Base-by-base conservation (phyloP, 495 filamentous ascomycete genomes). In the Penicillium canariense region DNA sequence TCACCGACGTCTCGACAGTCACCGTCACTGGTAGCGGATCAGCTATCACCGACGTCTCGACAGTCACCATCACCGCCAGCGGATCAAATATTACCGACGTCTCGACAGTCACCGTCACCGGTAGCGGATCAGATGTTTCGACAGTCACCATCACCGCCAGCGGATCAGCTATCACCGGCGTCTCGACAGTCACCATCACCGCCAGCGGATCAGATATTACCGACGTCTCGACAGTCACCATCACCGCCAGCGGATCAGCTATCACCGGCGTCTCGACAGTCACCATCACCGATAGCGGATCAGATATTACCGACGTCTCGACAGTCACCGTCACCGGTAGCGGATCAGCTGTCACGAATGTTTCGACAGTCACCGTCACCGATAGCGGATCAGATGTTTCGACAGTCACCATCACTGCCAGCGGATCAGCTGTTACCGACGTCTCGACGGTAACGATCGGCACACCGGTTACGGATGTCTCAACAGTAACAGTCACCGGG, bases 111-210 rank as follows among this genome's bases (percentile, higher is more conserved):
- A 38, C 34, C 5, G 18, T 3, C 32, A 10, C 14, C 32, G 14
- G 32, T 35, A n/a, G 15, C 32, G 10, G n/a, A n/a, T n/a, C n/a
- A n/a, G 10, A 10, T 5, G 32, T 35, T 15, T 35, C 32, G 1
- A 35, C 32, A n/a, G 7, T 10, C 32, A 61, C 52, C 2, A n/a
- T 48, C 1, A 55, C 50, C 4, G 2, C n/a, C n/a, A n/a, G n/a
- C n/a, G n/a, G n/a, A n/a, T n/a, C n/a, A n/a, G n/a, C n/a, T n/a
- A n/a, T n/a, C n/a, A n/a, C n/a, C n/a, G n/a, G n/a, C n/a, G n/a
- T n/a, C n/a, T n/a, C 28, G 3, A 46, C 43, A 9, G 26, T 46
- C n/a, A 28, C 43, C 25, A 15, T 9, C 17, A 31, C 43, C 14
- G 18, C 14, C 7, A 11, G n/a, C 4, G 40, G 34, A 1, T 5